These are phyloP conservation scores for Favolaschia claudopus DNA, from an alignment of 768 basidiomycete species.

Conservation along the genomic window DNA sequence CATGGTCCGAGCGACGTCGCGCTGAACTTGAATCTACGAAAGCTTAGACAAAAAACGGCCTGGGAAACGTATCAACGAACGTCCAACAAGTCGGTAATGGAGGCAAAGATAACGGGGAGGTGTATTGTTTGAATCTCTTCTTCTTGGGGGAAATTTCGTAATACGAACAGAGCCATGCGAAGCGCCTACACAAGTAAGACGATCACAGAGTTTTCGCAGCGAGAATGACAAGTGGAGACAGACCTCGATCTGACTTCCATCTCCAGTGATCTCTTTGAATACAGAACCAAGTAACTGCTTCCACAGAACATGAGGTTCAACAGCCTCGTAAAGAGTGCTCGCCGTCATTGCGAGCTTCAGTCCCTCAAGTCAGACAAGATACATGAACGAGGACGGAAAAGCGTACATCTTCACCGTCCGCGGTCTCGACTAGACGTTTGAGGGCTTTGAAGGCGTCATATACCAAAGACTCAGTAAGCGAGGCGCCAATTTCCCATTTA, in stretches of 20 bases:
- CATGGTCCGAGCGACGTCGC: constrained; percentile 42
- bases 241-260: constrained; percentile 58
- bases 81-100: constrained; percentile 67
- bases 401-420: constrained; percentile 70
- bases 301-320: constrained; percentile 91
- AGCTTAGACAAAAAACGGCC: constrained; percentile 6
- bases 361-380: not conserved
- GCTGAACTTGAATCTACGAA: constrained; percentile 45
- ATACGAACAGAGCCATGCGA: constrained; percentile 72
- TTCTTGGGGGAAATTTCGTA: constrained; percentile 83
- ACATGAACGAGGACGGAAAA: not conserved
- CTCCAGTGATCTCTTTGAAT: constrained; percentile 60
- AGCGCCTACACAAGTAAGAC: constrained; percentile 57
- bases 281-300: constrained; percentile 68
- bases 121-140: constrained; percentile 87
- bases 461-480: constrained; percentile 78
- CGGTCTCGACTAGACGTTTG: constrained; percentile 58
- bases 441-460: constrained; percentile 84
- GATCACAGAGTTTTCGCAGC: constrained; percentile 3
- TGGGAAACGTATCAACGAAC: no score
- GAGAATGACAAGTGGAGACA: constrained; percentile 13
- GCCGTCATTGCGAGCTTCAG: constrained; percentile 80
- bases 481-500: constrained; percentile 94
- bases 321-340: constrained; percentile 88
- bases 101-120: constrained; percentile 79